Base-by-base conservation (phyloP, 129 eudicot genomes). In the Smallanthus sonchifolius region DNA sequence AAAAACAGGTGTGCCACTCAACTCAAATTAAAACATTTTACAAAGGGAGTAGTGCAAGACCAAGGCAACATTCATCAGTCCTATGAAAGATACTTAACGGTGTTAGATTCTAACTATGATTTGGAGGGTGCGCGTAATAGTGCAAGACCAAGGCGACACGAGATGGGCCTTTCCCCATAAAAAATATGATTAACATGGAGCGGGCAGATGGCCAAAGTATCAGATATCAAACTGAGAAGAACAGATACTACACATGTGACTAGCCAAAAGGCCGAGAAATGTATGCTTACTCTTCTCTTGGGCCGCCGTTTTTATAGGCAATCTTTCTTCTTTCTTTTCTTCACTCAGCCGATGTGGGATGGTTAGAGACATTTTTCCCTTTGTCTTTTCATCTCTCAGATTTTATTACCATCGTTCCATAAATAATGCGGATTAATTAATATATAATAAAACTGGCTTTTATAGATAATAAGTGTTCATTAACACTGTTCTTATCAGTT, bases 201-300 rank as follows among this genome's bases (percentile, higher is more conserved):
- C 47, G 39, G 51, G 51, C 72, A 64, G 40, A 75, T 75, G 79
- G 39, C 72, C 39, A 52, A 75, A 72, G 19, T 64, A 44, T 45
- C 78, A 79, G 69, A 79, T 79, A 79, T 79, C 72, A 71, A 79
- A 79, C 74, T 79, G 87, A 87, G 85, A 87, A 87, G 89, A 85
- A 87, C 89, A 85, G 87, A 87, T 85, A 83, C 89, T 86, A 86
- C 89, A 84, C 89, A 82, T 87, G 92, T 84, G 84, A 89, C 84
- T 84, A 87, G 85, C 89, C 92, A 87, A 84, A 87, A 87, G 89
- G 89, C 92, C 89, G 89, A 84, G 89, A 87, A 87, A 87, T 89
- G 89, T 87, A 87, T 87, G 89, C 72, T 60, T 28, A 9, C 2
- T 0, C 6, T 3, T 1, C 4, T 10, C 7, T 5, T 11, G n/a